phyloP scores from a whole-genome alignment of 352 stramenopile genomes.

The Globisporangium rhizosaccharum region DNA sequence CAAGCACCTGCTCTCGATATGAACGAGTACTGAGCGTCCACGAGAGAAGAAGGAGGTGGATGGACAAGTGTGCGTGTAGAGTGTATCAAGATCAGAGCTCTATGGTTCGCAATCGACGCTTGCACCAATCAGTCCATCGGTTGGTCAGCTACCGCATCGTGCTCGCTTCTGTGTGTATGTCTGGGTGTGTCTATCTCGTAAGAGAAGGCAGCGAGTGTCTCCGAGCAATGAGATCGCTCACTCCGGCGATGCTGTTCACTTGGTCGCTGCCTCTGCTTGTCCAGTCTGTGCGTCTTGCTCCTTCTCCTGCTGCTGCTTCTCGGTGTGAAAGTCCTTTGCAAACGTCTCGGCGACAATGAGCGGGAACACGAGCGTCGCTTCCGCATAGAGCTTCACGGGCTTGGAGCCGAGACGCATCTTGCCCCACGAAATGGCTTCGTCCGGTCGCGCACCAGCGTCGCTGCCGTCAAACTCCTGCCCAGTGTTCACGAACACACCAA shows the following conservation, averaged over 20 bases:
- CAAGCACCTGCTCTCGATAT: conserved; percentile 6
- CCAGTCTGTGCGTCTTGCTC: not conserved
- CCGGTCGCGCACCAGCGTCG: conserved; percentile 95
- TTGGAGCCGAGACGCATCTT: conserved; percentile 95
- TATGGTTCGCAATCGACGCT: too few species aligned
- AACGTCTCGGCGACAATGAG: conserved; percentile 99
- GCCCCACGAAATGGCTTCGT: conserved; percentile 99
- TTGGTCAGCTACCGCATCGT: too few species aligned
- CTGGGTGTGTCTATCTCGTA: too few species aligned
- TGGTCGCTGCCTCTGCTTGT: not conserved
- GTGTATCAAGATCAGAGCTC: too few species aligned
- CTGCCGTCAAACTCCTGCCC: conserved; percentile 98
- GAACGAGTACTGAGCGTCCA: not conserved
- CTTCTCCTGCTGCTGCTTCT: conserved; percentile 27
- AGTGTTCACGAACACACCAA: conserved; percentile 99
- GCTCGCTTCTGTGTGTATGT: too few species aligned
- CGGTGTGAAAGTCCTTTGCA: conserved; percentile 89
- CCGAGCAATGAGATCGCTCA: not conserved
- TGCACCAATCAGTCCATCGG: too few species aligned
- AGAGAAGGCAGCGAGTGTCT: too few species aligned
- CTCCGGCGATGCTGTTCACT: not conserved
- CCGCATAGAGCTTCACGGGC: conserved; percentile 96
- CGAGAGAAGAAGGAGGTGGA: too few species aligned
- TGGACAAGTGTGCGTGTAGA: too few species aligned
- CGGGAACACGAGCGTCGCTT: conserved; percentile 98